A percentile compares a stretch with the other conserved stretches of the same genome.
Conservation (phyloP, 2,329 filamentous ascomycete genomes). For the Colletotrichum liriopes region DNA sequence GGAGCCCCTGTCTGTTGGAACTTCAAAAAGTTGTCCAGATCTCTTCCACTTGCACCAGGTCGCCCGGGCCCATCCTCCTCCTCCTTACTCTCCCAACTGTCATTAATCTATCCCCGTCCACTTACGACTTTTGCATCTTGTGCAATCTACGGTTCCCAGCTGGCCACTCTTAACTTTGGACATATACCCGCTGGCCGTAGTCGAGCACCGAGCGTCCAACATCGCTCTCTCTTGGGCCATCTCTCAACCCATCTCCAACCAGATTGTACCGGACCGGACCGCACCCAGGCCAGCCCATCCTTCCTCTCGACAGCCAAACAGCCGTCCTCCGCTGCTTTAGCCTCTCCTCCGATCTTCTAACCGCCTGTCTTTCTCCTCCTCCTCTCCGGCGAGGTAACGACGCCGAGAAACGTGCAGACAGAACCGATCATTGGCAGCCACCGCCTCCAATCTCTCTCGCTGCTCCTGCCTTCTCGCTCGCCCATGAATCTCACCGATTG, state of each 20-base stretch:
- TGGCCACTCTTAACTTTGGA: conserved; percentile 29
- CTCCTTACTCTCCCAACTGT: conserved; percentile 19
- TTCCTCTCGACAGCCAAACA: conserved; percentile 12
- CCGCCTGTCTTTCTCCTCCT: not conserved
- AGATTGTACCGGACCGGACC: conserved; percentile 5
- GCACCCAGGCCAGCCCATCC: conserved; percentile 13
- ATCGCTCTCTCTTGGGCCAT: conserved; percentile 4
- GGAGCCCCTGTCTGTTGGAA: conserved; percentile 41
- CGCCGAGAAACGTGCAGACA: conserved; percentile 1
- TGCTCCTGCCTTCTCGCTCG: conserved; percentile 21
- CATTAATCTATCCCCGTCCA: conserved; percentile 26
- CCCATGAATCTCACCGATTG: conserved; percentile 40
- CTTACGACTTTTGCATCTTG: conserved; percentile 30
- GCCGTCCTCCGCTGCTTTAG: not conserved
- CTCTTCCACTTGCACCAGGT: conserved; percentile 21
- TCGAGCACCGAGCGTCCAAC: conserved; percentile 6
- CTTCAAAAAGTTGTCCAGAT: conserved; percentile 43
- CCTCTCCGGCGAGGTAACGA: conserved; percentile 14
- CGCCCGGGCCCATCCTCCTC: conserved; percentile 12
- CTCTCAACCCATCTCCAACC: conserved; percentile 12
- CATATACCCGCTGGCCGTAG: conserved; percentile 25
- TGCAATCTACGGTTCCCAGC: conserved; percentile 29
- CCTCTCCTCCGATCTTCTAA: not conserved
- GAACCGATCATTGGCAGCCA: conserved; percentile 13
- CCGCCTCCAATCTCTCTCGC: conserved; percentile 13